These are phyloP conservation scores for Nannochloropsis salina DNA, from an alignment of 108 stramenopile genomes.

Conservation along the genomic window DNA sequence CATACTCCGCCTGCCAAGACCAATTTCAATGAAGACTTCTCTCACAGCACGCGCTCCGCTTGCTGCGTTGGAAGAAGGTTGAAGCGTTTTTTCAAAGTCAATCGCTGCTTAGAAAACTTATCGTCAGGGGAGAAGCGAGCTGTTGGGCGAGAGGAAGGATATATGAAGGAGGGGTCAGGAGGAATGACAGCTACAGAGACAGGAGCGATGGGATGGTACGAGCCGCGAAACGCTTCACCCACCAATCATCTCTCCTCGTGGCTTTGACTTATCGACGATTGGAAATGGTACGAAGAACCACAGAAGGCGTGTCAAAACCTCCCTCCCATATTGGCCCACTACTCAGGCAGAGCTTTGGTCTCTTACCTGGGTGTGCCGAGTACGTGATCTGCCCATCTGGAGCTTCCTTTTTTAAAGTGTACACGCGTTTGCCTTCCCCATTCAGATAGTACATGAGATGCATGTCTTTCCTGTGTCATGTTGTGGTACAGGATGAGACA, in stretches of 20 bases:
- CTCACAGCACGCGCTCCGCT: slow-evolving; percentile 53
- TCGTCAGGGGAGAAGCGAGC: slow-evolving; percentile 99
- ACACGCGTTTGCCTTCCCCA: slow-evolving; percentile 82
- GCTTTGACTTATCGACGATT: not conserved
- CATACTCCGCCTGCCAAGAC: no score
- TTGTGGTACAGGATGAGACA: not conserved
- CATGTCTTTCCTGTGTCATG: slow-evolving; percentile 59
- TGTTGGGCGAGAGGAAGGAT: slow-evolving; percentile 40
- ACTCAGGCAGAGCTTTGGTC: no score
- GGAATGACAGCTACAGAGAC: no score
- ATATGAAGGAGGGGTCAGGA: no score
- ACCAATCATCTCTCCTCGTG: slow-evolving; percentile 42
- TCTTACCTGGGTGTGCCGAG: slow-evolving; percentile 71
- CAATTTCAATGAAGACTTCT: not conserved
- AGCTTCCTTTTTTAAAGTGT: slow-evolving; percentile 92
- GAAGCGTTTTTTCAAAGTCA: slow-evolving; percentile 93
- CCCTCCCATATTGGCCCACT: no score
- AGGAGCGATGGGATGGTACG: no score
- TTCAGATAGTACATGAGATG: slow-evolving; percentile 98
- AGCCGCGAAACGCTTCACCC: slow-evolving; percentile 23
- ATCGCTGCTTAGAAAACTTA: slow-evolving; percentile 90
- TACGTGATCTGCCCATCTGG: slow-evolving; percentile 76
- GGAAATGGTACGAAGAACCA: not conserved
- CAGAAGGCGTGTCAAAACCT: not conserved
- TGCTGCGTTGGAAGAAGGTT: slow-evolving; percentile 85